Evolutionary conservation across 2,329 filamentous ascomycete genomes (phyloP), one percentile per base, ranked within the genome.

Genomic region (Fusarium pseudograminearum): DNA sequence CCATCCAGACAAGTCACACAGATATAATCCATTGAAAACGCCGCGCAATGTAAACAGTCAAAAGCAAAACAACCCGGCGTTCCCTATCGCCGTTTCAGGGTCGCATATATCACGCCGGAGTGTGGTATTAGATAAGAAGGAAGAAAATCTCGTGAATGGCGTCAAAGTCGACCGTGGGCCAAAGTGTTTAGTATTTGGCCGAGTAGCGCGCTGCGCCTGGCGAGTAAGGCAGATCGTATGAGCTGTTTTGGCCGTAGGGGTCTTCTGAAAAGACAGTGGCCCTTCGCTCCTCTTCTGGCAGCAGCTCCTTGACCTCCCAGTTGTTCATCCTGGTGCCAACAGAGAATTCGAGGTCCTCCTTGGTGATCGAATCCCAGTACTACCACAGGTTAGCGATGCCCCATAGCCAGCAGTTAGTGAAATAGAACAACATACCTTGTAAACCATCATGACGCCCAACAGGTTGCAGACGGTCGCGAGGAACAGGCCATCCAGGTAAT

Each of bases 321-420:
- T 96, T 98, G 83, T 97, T 97, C 82, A 93, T 92, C 79, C 95
- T 93, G 62, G 93, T 93, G 70, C 95, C 95, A 51, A 99, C 96
- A 4, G 94, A 97, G 81, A 99, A 99, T 79, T 99, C 96, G 71
- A 99, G 90, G 79, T 99, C 96, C 82, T 99, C 96, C 77, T 93
- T 94, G 24, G 96, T 99, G 80, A 99, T 99, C 18, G 94, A 98
- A 78, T 99, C 96, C 96, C 96, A 99, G 85, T 97, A 99, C 94
- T 72, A 7, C n/a, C 15, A 16, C 45, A 52, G 52, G 38, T 71
- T 65, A 70, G 57, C 28, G 48, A 60, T 41, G 3, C 9, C 34
- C 28, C 11, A n/a, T 7, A 15, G 20, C 20, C 26, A 12, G 16
- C 45, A 48, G 11, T 36, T 41, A 4, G 5, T 54, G 11, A 24